phyloP scores from a whole-genome alignment of 2,329 filamentous ascomycete species.

The Aspergillus sp. region DNA sequence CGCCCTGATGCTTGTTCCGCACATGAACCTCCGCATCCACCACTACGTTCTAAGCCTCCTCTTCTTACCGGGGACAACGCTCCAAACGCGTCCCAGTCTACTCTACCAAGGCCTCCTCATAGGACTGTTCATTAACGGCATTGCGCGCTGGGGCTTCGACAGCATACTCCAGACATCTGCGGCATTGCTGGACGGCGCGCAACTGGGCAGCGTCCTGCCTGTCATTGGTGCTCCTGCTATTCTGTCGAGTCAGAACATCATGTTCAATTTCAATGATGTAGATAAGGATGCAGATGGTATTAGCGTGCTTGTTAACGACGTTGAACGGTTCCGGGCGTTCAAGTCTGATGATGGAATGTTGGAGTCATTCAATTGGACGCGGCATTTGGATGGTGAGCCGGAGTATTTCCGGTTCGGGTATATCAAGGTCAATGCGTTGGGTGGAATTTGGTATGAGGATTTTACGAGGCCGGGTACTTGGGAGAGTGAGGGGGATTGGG shows the following conservation, averaged over 20 bases:
- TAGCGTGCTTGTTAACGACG: slow-evolving; percentile 63
- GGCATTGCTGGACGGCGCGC: slow-evolving; percentile 46
- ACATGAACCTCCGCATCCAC: slow-evolving; percentile 63
- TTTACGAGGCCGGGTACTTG: slow-evolving; percentile 40
- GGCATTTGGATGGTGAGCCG: slow-evolving; percentile 28
- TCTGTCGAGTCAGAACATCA: slow-evolving; percentile 31
- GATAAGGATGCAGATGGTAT: slow-evolving; percentile 52
- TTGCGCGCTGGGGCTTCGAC: slow-evolving; percentile 65
- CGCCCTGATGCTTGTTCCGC: slow-evolving; percentile 55
- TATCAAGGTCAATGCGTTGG: slow-evolving; percentile 38
- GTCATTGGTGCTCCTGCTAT: slow-evolving; percentile 26
- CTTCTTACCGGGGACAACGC: slow-evolving; percentile 59
- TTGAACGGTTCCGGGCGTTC: slow-evolving; percentile 59
- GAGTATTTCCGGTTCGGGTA: slow-evolving; percentile 50
- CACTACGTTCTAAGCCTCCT: slow-evolving; percentile 64
- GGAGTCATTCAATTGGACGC: slow-evolving; percentile 39
- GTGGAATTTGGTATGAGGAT: slow-evolving; percentile 44
- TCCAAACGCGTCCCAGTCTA: slow-evolving; percentile 61
- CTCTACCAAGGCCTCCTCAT: slow-evolving; percentile 64
- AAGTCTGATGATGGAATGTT: slow-evolving; percentile 41
- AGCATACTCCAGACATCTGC: slow-evolving; percentile 60
- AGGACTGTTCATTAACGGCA: slow-evolving; percentile 64
- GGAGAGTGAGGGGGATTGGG: slow-evolving; percentile 31
- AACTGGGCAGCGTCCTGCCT: slow-evolving; percentile 37
- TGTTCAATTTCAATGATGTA: slow-evolving; percentile 39